Percentiles rank a stretch among this genome's conserved stretches.
phyloP scores from a whole-genome alignment of 345 rosid species.

The Acer campestre region DNA sequence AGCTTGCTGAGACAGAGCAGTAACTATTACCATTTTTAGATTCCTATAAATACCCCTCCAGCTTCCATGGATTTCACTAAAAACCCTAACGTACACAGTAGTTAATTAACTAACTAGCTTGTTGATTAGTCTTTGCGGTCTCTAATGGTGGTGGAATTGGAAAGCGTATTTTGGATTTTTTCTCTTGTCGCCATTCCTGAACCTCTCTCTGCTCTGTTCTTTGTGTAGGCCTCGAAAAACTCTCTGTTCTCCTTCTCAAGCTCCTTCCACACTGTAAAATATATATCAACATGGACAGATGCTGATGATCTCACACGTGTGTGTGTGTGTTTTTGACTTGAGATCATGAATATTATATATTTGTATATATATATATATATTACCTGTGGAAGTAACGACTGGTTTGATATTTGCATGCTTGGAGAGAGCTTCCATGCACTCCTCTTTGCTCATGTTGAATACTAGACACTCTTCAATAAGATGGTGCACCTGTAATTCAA shows the following conservation, averaged over 20 bases:
- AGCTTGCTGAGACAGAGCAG: background rate
- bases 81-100: background rate
- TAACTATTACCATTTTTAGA: background rate
- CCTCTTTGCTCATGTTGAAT: slow-evolving; percentile 86
- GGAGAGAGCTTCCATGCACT: slow-evolving; percentile 90
- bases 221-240: slow-evolving; percentile 75
- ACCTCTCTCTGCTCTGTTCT: slow-evolving; percentile 33
- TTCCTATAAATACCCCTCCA: background rate
- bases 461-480: slow-evolving; percentile 89
- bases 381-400: slow-evolving; percentile 88
- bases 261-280: slow-evolving; percentile 81
- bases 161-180: slow-evolving; percentile 40
- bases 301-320: background rate
- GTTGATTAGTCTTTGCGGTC: background rate
- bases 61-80: slow-evolving; percentile 1
- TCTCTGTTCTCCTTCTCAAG: slow-evolving; percentile 87
- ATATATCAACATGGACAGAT: background rate
- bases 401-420: slow-evolving; percentile 86
- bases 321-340: background rate
- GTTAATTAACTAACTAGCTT: no score
- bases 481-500: slow-evolving; percentile 70
- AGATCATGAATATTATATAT: no score
- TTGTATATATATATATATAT: no score
- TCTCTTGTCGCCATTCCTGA: slow-evolving; percentile 45
- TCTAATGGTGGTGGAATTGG: slow-evolving; percentile 25